Evolutionary conservation across 2,329 filamentous ascomycete genomes (phyloP), one percentile per base, ranked within the genome.

Genomic region (Knufia fluminis): DNA sequence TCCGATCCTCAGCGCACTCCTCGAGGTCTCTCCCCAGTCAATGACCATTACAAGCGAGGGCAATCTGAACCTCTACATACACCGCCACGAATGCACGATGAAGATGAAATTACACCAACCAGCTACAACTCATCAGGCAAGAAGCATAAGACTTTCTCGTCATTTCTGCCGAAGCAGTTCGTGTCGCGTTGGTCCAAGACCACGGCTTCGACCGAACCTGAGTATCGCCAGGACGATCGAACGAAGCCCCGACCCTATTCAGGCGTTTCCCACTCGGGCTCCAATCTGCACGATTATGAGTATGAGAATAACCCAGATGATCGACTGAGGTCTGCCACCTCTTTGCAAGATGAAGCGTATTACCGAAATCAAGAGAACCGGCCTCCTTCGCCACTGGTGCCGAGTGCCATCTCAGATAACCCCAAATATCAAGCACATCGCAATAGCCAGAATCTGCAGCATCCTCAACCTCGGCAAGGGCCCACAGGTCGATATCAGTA

Each of bases 171-270:
- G 20, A 96, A 94, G 71, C 90, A 95, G 23, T 49, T 59, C 54
- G 50, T 58, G 54, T 97, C 92, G 4, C 80, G 92, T 38, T 98
- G 92, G 92, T 97, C 91, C 0, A 92, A 94, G 69, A 97, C 91
- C 1, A 98, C 92, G 0, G 79, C 90, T 3, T 95, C 89, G 0
- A 94, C 88, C 53, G 81, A 86, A 39, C 84, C 85, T 58, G 85
- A 83, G 35, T 85, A 90, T 64, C 80, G 84, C 35, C 80, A 78
- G 60, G 86, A 80, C 59, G 65, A 67, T 40, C 69, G 71, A 48
- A 48, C 43, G 42, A 69, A 82, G 71, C 68, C 81, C 73, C 65
- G 83, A 71, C 68, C 82, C 67, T 66, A 80, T 68, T 75, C 76
- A 57, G 66, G 78, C 63, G 67, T 76, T 66, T 95, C 89, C 26